phyloP scores from a whole-genome alignment of 1,139 yeast species.

The Saccharomycopsis hybrid region DNA sequence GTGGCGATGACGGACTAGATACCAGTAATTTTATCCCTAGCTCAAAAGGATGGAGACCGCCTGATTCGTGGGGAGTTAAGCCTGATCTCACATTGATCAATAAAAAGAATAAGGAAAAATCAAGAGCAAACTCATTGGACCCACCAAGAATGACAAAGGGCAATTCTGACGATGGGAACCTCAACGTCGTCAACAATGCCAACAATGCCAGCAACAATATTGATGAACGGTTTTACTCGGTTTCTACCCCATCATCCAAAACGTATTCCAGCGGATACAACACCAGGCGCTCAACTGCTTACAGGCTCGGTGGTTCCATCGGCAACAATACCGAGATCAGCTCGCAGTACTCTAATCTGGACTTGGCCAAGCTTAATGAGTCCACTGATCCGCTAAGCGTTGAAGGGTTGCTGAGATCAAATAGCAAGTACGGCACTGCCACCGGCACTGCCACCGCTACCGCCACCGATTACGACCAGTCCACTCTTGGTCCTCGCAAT shows the following conservation, averaged over 20 bases:
- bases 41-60: slow-evolving; percentile 52
- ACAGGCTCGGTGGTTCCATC: too few relatives aligned
- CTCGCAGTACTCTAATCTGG: not conserved
- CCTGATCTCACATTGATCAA: slow-evolving; percentile 26
- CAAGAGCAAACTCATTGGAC: slow-evolving; percentile 10
- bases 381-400: slow-evolving; percentile 12
- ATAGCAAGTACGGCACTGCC: too few relatives aligned
- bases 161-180: slow-evolving; percentile 21
- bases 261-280: not conserved
- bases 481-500: too few relatives aligned
- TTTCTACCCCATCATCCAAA: not conserved
- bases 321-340: too few relatives aligned
- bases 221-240: slow-evolving; percentile 6
- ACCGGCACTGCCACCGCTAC: too few relatives aligned
- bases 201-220: not conserved
- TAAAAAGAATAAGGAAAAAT: slow-evolving; percentile 20
- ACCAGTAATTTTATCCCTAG: slow-evolving; percentile 2
- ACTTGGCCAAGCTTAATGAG: slow-evolving; percentile 1
- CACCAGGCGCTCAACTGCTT: not conserved
- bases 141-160: slow-evolving; percentile 27
- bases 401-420: not conserved
- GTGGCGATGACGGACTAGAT: not conserved
- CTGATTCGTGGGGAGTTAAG: slow-evolving; percentile 77
- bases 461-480: too few relatives aligned
- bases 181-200: not conserved